Conservation (phyloP, 805 yeast species). For the Teunomyces funiuensis region DNA sequence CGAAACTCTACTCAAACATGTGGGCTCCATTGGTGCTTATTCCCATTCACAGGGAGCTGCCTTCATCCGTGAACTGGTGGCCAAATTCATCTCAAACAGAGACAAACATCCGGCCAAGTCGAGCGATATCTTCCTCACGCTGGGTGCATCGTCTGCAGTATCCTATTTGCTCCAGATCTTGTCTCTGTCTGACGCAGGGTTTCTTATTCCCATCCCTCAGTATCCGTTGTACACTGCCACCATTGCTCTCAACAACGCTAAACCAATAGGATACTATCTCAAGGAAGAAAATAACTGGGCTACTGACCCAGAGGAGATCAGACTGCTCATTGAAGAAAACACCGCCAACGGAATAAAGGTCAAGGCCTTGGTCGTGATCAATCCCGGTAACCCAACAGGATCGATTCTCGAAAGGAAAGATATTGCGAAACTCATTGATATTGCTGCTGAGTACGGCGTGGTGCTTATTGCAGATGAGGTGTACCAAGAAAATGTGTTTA, state of each 20-base stretch:
- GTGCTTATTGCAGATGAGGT: constrained; percentile 97
- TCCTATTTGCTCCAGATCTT: constrained; percentile 70
- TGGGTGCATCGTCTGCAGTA: constrained; percentile 97
- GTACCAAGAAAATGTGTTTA: constrained; percentile 88
- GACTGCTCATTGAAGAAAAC: constrained; percentile 50
- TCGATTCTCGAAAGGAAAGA: constrained; percentile 65
- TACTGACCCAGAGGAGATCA: constrained; percentile 66
- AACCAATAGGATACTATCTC: constrained; percentile 82
- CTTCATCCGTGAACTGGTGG: constrained; percentile 71
- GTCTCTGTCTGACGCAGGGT: constrained; percentile 64
- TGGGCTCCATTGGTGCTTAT: constrained; percentile 92
- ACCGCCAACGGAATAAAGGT: constrained; percentile 55
- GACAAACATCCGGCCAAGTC: constrained; percentile 70
- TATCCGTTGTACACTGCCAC: constrained; percentile 97
- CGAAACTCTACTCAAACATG: constrained; percentile 50
- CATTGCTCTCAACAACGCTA: constrained; percentile 76
- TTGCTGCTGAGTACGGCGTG: constrained; percentile 83
- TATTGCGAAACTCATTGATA: constrained; percentile 67
- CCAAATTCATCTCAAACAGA: constrained; percentile 72
- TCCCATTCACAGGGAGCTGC: constrained; percentile 89
- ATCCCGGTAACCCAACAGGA: constrained; percentile 99
- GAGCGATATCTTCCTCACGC: constrained; percentile 76
- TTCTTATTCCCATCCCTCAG: constrained; percentile 94
- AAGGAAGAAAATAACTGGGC: constrained; percentile 86
- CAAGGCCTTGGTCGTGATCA: constrained; percentile 84